Conservation (phyloP, 352 stramenopile genomes). For the Globisporangium irregulare region DNA sequence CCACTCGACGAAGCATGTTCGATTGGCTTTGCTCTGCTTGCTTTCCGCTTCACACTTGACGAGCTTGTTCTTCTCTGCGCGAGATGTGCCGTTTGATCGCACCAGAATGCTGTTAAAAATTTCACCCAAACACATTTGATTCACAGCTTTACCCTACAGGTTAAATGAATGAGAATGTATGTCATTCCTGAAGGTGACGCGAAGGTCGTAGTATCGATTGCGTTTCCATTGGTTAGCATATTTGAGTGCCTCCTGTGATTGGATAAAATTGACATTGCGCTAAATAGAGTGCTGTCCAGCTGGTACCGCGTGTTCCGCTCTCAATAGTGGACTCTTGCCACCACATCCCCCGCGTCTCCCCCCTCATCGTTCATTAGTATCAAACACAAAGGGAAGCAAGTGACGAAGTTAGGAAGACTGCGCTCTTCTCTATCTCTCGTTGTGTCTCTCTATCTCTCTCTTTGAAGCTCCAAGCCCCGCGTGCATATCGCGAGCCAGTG, state of each 20-base stretch:
- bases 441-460: neutral
- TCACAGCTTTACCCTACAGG: too few species aligned
- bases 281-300: neutral
- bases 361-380: conserved; percentile 1
- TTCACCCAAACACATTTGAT: neutral
- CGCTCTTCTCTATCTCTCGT: neutral
- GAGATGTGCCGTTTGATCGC: neutral
- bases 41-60: neutral
- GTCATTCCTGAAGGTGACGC: neutral
- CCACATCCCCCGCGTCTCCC: neutral
- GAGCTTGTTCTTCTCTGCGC: conserved; percentile 14
- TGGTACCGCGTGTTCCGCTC: conserved; percentile 2
- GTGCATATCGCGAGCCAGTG: neutral
- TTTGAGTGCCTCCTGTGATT: neutral
- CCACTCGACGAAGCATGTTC: conserved; percentile 57
- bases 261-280: neutral
- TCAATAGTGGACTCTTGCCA: conserved; percentile 2
- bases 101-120: too few species aligned
- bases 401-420: neutral
- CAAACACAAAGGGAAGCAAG: neutral
- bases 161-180: too few species aligned
- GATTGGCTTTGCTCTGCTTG: neutral
- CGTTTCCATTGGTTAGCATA: neutral
- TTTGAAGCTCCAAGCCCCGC: neutral
- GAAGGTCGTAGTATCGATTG: neutral